Evolutionary conservation across 2,329 filamentous ascomycete genomes (phyloP), one percentile per base, ranked within the genome.

Genomic region (Colletotrichum sp.): DNA sequence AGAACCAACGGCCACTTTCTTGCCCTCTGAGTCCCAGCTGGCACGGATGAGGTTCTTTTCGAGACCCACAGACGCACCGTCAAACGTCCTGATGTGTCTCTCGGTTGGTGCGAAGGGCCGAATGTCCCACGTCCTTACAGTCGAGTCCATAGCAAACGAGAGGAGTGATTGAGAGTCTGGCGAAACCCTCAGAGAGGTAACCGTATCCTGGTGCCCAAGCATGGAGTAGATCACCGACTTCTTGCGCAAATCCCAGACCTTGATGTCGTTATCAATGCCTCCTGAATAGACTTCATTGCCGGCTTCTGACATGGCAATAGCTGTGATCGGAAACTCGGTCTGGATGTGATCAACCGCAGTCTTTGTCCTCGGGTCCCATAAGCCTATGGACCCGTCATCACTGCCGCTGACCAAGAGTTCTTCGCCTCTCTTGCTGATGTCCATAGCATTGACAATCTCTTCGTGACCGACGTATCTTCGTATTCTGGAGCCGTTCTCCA

Each of bases 241-340:
- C 88, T 98, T 99, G 79, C 97, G 93, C 82, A 99, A 87, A 85
- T 99, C 97, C 96, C 97, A 99, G 24, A 98, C 96, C 81, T 96
- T 95, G 83, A 99, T 98, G 80, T 98, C 96, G 82, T 99, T 98
- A 86, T 99, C 97, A 80, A 99, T 98, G 26, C 96, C 95, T 63
- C 96, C 96, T 8, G 95, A 94, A 84, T 97, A 99, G 30, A 99
- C 92, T 86, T 99, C 97, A 83, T 98, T 98, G 21, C 97, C 97
- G 3, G 96, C 96, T 83, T 98, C 96, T 1, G 96, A 94, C n/a
- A 99, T 89, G 18, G 96, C 95, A 8, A 99, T 92, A 0, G 96
- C 95, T 3, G 97, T 99, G 72, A 99, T 92, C 2, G 97, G 97
- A 76, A 98, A 98, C 77, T 97, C 94, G 1, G 96, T 98, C 82